Conservation (phyloP, 2,329 filamentous ascomycete genomes). For the Epichloe baconii region DNA sequence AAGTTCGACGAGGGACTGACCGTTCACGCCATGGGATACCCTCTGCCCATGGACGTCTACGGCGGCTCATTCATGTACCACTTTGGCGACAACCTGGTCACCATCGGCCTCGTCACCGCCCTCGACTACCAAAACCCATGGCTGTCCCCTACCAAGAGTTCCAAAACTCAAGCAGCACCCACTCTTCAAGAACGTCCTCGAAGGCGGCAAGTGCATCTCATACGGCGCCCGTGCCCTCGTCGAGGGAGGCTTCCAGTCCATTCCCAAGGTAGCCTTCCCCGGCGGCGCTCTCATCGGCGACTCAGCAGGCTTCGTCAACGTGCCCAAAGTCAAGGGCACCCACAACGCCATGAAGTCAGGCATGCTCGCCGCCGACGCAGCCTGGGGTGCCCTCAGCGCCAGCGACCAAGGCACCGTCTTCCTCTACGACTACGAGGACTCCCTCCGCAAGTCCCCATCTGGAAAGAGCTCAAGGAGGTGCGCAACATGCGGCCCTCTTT, state of each 20-base stretch:
- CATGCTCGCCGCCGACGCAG: constrained; percentile 88
- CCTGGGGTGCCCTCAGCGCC: constrained; percentile 59
- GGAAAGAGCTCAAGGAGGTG: constrained; percentile 88
- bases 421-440: constrained; percentile 86
- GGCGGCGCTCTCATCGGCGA: constrained; percentile 93
- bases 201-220: constrained; percentile 94
- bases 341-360: constrained; percentile 97
- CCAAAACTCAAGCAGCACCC: constrained; percentile 96
- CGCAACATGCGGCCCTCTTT: constrained; percentile 97
- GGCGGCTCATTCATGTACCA: constrained; percentile 99
- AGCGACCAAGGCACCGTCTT: constrained; percentile 60
- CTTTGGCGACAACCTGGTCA: constrained; percentile 94
- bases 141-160: constrained; percentile 91
- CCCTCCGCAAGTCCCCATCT: constrained; percentile 76
- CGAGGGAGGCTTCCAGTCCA: constrained; percentile 97
- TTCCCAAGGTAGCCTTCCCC: constrained; percentile 92
- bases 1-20: constrained; percentile 84
- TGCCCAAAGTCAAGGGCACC: constrained; percentile 96
- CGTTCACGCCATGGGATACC: constrained; percentile 85
- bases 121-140: constrained; percentile 95
- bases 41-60: constrained; percentile 77
- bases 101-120: constrained; percentile 79
- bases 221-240: constrained; percentile 86
- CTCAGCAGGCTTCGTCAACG: constrained; percentile 90
- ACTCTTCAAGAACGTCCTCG: constrained; percentile 72